phyloP scores from a whole-genome alignment of 2,329 filamentous ascomycete species.

The Xylariaceae sp. region DNA sequence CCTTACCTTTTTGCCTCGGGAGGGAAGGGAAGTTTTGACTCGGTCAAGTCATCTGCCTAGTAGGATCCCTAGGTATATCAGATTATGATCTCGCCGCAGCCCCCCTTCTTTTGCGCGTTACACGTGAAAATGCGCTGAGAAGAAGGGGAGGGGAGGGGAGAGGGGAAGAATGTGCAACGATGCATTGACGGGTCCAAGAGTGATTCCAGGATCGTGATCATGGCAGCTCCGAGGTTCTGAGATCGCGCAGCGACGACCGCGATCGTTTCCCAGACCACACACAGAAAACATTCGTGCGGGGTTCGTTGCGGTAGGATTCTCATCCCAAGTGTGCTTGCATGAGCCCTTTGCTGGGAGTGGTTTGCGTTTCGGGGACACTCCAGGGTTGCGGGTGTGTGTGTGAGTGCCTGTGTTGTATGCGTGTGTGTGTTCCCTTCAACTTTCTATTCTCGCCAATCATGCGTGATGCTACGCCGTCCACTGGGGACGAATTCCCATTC shows the following conservation, averaged over 20 bases:
- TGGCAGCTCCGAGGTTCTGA: not conserved
- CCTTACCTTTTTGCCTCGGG: too few species aligned
- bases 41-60: too few species aligned
- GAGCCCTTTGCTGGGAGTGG: not conserved
- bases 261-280: not conserved
- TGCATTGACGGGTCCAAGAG: too few species aligned
- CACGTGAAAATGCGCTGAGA: not conserved
- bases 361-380: not conserved
- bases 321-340: not conserved
- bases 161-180: too few species aligned
- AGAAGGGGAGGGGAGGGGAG: too few species aligned
- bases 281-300: not conserved
- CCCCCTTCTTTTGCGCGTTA: not conserved
- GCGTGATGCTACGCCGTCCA: not conserved
- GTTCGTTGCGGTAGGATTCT: conserved; percentile 1
- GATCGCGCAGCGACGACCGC: not conserved
- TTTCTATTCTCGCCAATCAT: not conserved
- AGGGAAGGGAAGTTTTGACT: too few species aligned
- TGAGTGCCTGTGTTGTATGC: not conserved
- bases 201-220: not conserved
- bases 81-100: too few species aligned
- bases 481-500: not conserved
- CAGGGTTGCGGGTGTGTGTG: not conserved
- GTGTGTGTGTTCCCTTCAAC: too few species aligned
- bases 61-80: too few species aligned